A percentile compares a stretch with the other conserved stretches of the same genome.
Conservation (phyloP, 1,284 basidiomycete genomes). For the Cutaneotrichosporon curvatum region DNA sequence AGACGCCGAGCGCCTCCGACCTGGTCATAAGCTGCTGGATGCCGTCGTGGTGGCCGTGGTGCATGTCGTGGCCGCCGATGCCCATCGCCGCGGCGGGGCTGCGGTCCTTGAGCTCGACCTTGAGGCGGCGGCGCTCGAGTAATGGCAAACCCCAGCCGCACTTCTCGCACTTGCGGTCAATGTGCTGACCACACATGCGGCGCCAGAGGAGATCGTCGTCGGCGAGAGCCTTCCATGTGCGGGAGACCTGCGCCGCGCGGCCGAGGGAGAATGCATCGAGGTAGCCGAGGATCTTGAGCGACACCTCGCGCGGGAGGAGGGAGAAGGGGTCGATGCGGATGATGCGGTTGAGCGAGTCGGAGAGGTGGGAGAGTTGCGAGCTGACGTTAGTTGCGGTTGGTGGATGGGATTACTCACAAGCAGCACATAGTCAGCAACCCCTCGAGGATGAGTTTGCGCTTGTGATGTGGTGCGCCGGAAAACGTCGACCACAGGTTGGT, state of each 20-base stretch:
- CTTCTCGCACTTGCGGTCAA: constrained; percentile 93
- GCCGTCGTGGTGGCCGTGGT: constrained; percentile 18
- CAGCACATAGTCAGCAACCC: constrained; percentile 99
- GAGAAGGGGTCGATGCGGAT: constrained; percentile 94
- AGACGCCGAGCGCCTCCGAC: constrained; percentile 24
- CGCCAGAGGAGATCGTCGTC: constrained; percentile 96
- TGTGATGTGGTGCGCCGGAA: constrained; percentile 83
- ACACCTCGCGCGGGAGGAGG: constrained; percentile 83
- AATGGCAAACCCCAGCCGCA: constrained; percentile 97
- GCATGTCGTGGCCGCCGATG: constrained; percentile 21
- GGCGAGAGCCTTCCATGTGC: constrained; percentile 77
- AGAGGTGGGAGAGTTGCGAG: constrained; percentile 89
- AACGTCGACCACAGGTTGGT: constrained; percentile 96
- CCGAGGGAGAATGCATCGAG: constrained; percentile 95
- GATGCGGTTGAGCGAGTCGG: constrained; percentile 80
- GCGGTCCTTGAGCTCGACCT: constrained; percentile 43
- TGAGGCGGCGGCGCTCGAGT: constrained; percentile 55
- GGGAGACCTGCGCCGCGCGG: constrained; percentile 87
- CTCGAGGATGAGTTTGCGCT: constrained; percentile 87
- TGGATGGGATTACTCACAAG: constrained; percentile 51
- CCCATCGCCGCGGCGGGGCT: constrained; percentile 35
- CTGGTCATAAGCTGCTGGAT: constrained; percentile 25
- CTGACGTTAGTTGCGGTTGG: constrained; percentile 19
- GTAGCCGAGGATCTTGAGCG: constrained; percentile 80
- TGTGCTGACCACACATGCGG: constrained; percentile 97